Conservation (phyloP, 805 yeast genomes). For the Myxozyma geophila region DNA sequence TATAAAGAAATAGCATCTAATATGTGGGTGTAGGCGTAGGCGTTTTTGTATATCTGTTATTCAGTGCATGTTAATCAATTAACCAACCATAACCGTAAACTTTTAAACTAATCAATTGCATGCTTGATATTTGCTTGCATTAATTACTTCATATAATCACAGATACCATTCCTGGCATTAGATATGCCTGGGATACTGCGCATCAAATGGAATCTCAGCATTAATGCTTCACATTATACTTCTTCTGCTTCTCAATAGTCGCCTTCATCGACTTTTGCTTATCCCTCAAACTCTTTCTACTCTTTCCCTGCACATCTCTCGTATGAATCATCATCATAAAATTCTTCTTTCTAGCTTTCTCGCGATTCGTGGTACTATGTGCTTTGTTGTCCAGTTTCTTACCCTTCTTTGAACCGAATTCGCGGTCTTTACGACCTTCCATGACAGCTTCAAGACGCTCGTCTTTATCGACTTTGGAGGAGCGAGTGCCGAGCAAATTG, state of each 20-base stretch:
- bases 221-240: conserved; percentile 43
- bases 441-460: conserved; percentile 84
- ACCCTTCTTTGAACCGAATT: conserved; percentile 86
- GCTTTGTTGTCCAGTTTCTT: conserved; percentile 64
- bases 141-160: too few relatives aligned
- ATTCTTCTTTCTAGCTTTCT: conserved; percentile 97
- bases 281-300: conserved; percentile 85
- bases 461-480: conserved; percentile 84
- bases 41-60: background rate
- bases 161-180: too few relatives aligned
- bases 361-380: conserved; percentile 92
- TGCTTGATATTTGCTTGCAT: too few relatives aligned
- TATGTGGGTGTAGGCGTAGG: background rate
- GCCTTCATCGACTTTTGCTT: conserved; percentile 85
- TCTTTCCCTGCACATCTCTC: conserved; percentile 91
- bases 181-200: too few relatives aligned
- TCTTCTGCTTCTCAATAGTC: conserved; percentile 88
- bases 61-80: background rate
- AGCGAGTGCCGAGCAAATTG: conserved; percentile 72
- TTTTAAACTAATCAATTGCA: too few relatives aligned
- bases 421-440: conserved; percentile 94
- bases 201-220: background rate
- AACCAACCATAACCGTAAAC: too few relatives aligned
- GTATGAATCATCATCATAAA: conserved; percentile 98
- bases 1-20: conserved; percentile 23